Evolutionary conservation across 2,329 filamentous ascomycete genomes (phyloP).

Genomic region (Trichophyton verrucosum): DNA sequence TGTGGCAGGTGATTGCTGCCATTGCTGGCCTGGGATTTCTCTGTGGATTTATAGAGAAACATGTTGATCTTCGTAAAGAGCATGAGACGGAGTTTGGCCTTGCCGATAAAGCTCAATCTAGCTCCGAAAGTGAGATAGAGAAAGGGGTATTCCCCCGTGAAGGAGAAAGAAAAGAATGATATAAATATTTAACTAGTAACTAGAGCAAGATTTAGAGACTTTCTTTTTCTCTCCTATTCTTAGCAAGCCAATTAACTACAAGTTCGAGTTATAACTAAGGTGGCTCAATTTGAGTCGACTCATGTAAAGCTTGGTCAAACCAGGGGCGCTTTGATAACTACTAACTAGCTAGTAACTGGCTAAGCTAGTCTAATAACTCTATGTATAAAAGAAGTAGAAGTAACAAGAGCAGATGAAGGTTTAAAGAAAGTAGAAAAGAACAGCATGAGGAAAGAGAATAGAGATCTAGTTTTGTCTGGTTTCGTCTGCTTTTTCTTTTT

Average conservation of each 20-base stretch:
- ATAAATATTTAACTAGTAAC: too few relatives aligned
- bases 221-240: too few relatives aligned
- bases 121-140: neutral
- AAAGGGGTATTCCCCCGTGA: neutral
- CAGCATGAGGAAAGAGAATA: too few relatives aligned
- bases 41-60: conserved; percentile 1
- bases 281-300: too few relatives aligned
- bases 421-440: neutral
- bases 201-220: too few relatives aligned
- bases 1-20: conserved; percentile 7
- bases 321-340: too few relatives aligned
- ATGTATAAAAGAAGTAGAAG: neutral
- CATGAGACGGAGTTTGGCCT: conserved; percentile 10
- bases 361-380: too few relatives aligned
- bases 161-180: too few relatives aligned
- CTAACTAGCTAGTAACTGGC: too few relatives aligned
- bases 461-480: neutral
- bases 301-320: too few relatives aligned
- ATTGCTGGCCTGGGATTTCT: conserved; percentile 7
- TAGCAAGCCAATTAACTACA: too few relatives aligned
- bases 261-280: too few relatives aligned
- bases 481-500: neutral
- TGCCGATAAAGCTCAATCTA: neutral
- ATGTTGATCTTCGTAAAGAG: conserved; percentile 6
- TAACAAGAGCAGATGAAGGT: neutral